Conservation (phyloP, 352 stramenopile species). For the Globisporangium takayamanum region DNA sequence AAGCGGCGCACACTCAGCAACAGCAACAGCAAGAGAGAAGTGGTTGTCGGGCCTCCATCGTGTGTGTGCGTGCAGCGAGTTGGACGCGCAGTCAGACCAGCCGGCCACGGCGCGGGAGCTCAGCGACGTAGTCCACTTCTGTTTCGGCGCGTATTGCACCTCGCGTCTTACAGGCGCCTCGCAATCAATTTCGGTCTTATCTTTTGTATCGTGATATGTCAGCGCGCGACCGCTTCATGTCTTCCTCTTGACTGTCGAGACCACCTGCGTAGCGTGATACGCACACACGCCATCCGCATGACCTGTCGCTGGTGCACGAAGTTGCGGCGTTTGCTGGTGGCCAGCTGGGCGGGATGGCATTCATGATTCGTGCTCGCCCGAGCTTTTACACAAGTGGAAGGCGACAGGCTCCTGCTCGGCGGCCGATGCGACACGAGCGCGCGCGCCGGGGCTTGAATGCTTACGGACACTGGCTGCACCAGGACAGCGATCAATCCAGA, state of each 20-base stretch:
- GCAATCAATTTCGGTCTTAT: not conserved
- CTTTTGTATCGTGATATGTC: not conserved
- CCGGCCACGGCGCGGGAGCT: not conserved
- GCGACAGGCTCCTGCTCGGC: too few species aligned
- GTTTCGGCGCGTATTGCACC: too few species aligned
- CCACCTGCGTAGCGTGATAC: not conserved
- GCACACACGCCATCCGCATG: not conserved
- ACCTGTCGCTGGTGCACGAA: not conserved
- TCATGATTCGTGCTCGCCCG: too few species aligned
- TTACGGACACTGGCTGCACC: too few species aligned
- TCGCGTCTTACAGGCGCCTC: not conserved
- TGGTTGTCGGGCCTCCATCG: not conserved
- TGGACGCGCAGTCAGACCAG: not conserved
- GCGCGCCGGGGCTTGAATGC: too few species aligned
- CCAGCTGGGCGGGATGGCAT: too few species aligned
- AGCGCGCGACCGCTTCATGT: not conserved
- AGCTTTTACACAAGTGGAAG: too few species aligned
- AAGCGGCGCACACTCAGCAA: too few species aligned
- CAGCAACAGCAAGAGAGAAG: not conserved
- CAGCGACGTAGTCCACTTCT: not conserved
- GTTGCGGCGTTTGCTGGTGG: not conserved
- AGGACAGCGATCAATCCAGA: too few species aligned
- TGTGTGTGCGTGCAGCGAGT: not conserved
- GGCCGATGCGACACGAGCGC: too few species aligned
- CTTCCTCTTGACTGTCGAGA: not conserved